Conservation (phyloP, 495 filamentous ascomycete genomes). For the Penicillium longicatenatum region DNA sequence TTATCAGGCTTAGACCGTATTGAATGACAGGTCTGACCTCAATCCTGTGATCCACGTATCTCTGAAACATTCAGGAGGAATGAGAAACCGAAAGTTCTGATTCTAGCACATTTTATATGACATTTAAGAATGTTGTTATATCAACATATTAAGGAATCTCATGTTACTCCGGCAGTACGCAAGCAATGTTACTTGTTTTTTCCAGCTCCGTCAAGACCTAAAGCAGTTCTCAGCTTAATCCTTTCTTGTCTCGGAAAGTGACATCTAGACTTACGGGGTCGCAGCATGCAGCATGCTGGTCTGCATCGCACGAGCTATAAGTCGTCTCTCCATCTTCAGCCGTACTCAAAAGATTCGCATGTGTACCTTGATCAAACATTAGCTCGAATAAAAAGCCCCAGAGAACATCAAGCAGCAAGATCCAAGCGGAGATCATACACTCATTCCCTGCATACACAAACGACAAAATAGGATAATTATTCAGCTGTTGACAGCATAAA, state of each 20-base stretch:
- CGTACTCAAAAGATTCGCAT: slow-evolving; percentile 10
- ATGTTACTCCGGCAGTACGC: slow-evolving; percentile 8
- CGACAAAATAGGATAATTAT: slow-evolving; percentile 2
- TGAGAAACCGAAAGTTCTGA: not conserved
- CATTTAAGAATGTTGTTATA: too few species aligned
- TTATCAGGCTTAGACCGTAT: too few species aligned
- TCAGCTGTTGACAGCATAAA: slow-evolving; percentile 13
- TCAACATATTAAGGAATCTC: not conserved
- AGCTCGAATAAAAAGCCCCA: too few species aligned
- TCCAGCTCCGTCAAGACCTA: slow-evolving; percentile 7
- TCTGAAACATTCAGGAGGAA: too few species aligned
- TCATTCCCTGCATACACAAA: slow-evolving; percentile 15
- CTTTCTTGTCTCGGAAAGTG: not conserved
- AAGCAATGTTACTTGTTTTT: slow-evolving; percentile 5
- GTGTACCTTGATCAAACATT: slow-evolving; percentile 2
- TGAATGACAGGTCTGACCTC: too few species aligned
- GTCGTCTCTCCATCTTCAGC: slow-evolving; percentile 14
- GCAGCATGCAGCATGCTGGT: slow-evolving; percentile 13
- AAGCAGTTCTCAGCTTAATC: not conserved
- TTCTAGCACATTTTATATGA: too few species aligned
- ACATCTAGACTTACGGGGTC: slow-evolving; percentile 12
- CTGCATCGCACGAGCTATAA: slow-evolving; percentile 12
- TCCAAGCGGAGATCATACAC: slow-evolving; percentile 7
- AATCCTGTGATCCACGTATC: too few species aligned
- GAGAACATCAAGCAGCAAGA: not conserved